phyloP scores from a whole-genome alignment of 257 asterid genomes.

The Ophiorrhiza pumila region DNA sequence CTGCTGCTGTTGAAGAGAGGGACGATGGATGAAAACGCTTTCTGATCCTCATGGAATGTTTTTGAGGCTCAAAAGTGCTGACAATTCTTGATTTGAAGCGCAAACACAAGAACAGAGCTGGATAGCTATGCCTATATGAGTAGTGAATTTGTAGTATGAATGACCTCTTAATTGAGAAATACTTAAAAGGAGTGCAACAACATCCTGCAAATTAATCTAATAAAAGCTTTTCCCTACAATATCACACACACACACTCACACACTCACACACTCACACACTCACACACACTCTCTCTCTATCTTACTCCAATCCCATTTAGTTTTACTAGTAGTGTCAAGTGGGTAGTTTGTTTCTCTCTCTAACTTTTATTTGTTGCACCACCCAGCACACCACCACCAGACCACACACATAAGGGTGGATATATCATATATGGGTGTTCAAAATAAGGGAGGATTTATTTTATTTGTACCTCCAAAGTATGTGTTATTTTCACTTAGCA shows the following conservation, averaged over 20 bases:
- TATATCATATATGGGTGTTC: too few species aligned
- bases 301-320: neutral
- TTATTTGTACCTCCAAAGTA: constrained; percentile 3
- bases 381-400: constrained; percentile 34
- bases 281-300: constrained; percentile 5
- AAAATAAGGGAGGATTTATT: neutral
- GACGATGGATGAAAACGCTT: constrained; percentile 43
- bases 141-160: neutral
- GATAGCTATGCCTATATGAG: neutral
- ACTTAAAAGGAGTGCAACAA: constrained; percentile 21
- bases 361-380: constrained; percentile 85
- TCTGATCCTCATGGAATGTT: constrained; percentile 65
- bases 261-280: neutral
- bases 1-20: constrained; percentile 16
- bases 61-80: neutral
- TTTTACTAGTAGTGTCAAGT: constrained; percentile 4
- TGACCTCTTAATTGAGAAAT: constrained; percentile 15
- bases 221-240: neutral
- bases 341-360: constrained; percentile 47
- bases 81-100: neutral
- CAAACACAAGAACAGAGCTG: neutral
- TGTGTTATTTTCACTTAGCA: neutral
- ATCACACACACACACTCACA: too few species aligned
- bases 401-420: constrained; percentile 13
- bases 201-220: too few species aligned